Base-by-base conservation (phyloP, 2,329 filamentous ascomycete genomes). In the Alternaria longipes region DNA sequence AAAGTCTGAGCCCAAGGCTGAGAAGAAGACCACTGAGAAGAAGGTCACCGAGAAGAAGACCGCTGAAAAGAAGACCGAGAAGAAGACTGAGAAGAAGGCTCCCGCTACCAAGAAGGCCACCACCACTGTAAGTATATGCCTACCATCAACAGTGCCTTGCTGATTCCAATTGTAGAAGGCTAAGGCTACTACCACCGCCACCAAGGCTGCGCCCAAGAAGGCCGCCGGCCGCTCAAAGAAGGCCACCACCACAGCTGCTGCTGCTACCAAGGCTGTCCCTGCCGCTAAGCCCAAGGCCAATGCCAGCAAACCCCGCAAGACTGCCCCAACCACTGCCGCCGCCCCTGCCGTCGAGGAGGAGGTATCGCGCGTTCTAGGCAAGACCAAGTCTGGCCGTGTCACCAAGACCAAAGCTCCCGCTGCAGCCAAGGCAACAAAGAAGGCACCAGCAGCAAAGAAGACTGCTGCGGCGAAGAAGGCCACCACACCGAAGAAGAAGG, bases 351-450 rank as follows among this genome's bases (percentile, higher is more conserved):
- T 90, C 51, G 85, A 89, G 59, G 89, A 92, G 69, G 89, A 90
- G 81, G 84, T 88, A 65, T 74, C 82, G 22, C 88, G 89, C 74
- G 85, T 90, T 50, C 82, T 93, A 54, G 87, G 86, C 78, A 94
- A 92, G 87, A 94, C 92, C 79, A 95, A 95, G 87, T 90, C 91
- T 55, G 92, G 93, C 50, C 90, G 93, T 70, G 90, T 96, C 72
- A 88, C 90, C 72, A 96, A 95, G 88, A 83, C 85, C 24, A 82
- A 84, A 38, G 81, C 83, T 59, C 84, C 76, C 62, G 68, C 67
- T 62, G 68, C 64, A 47, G 51, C 71, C 42, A 70, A 64, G 56
- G 57, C 56, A 18, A 53, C 62, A 3, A 68, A 64, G 59, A 83
- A 83, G 76, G 77, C 76, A 20, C 74, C 79, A 5, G 77, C 59